Evolutionary conservation across 495 filamentous ascomycete genomes (phyloP), one percentile per base, ranked within the genome.

Genomic region (Aspergillus steynii): DNA sequence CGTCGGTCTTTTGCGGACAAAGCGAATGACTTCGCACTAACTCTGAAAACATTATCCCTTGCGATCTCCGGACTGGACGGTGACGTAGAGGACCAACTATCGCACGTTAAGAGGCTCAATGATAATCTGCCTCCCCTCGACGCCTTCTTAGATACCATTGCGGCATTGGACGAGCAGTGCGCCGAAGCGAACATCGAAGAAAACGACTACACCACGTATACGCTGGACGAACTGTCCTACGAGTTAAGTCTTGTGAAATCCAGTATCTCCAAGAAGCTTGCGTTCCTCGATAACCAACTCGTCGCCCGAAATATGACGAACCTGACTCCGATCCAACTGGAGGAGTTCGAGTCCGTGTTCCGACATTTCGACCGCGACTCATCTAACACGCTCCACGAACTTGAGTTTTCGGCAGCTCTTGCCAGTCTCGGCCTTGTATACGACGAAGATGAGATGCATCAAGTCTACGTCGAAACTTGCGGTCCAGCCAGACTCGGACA

Each of bases 261-360:
- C 15, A 93, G 89, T 29, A 95, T 99, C 47, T 87, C 89, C 50
- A 97, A 97, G 78, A 98, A 98, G 75, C 83, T 99, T 32, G 86
- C 91, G 29, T 99, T 99, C 79, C 82, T 99, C 31, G 95, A 99
- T 66, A 99, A 99, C 77, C 95, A 99, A 75, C 88, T 90, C 77
- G 94, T 99, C 2, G 95, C 95, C 4, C 89, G 96, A 48, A 96
- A 91, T 74, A 98, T 99, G 96, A 99, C 95, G 53, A 99, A 99
- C 69, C 80, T 99, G 7, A 98, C 96, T 1, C 95, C 95, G 0
- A 98, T 99, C 54, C 95, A 99, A 72, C 83, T 99, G 34, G 95
- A 99, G 71, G 95, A 99, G 68, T 99, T 98, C 69, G 95, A 99
- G 74, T 92, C 88, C 1, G 95, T 99, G 5, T 98, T 99, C 81